phyloP scores from a whole-genome alignment of 129 eudicot species.

The Flaveria sonorensis region DNA sequence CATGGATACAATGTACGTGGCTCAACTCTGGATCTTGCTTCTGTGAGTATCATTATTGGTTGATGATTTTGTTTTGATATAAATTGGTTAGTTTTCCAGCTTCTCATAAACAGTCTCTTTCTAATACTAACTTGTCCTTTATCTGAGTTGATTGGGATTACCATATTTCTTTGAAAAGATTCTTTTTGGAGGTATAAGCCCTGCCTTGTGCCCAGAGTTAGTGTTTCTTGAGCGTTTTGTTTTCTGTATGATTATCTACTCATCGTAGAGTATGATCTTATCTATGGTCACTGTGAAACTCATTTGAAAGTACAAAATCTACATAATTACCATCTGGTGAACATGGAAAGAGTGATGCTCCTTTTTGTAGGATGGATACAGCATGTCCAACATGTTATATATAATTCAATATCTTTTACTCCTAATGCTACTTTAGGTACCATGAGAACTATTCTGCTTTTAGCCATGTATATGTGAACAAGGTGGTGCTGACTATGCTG shows the following conservation, averaged over 20 bases:
- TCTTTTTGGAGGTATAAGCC: background rate
- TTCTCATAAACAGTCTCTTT: slow-evolving; percentile 1
- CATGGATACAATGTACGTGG: slow-evolving; percentile 94
- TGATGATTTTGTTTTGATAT: background rate
- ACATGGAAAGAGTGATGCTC: slow-evolving; percentile 15
- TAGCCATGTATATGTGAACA: slow-evolving; percentile 21
- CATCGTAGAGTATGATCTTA: slow-evolving; percentile 3
- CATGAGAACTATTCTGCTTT: slow-evolving; percentile 11
- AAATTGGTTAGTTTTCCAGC: background rate
- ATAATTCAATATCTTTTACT: slow-evolving; percentile 4
- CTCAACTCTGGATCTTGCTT: slow-evolving; percentile 92
- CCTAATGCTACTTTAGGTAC: slow-evolving; percentile 3
- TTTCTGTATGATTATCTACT: slow-evolving; percentile 7
- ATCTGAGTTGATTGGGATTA: slow-evolving; percentile 9
- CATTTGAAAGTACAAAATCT: slow-evolving; percentile 17
- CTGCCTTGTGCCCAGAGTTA: slow-evolving; percentile 23
- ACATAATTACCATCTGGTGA: slow-evolving; percentile 1
- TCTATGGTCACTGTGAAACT: background rate
- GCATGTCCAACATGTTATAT: slow-evolving; percentile 14
- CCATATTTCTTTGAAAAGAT: background rate
- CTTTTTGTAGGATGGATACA: background rate
- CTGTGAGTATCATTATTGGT: slow-evolving; percentile 53
- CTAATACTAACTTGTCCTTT: background rate
- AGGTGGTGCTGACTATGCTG: slow-evolving; percentile 17
- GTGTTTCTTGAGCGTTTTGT: slow-evolving; percentile 18